These are phyloP conservation scores for Phytophthora aleatoria DNA, from an alignment of 352 stramenopile genomes.

Conservation along the genomic window DNA sequence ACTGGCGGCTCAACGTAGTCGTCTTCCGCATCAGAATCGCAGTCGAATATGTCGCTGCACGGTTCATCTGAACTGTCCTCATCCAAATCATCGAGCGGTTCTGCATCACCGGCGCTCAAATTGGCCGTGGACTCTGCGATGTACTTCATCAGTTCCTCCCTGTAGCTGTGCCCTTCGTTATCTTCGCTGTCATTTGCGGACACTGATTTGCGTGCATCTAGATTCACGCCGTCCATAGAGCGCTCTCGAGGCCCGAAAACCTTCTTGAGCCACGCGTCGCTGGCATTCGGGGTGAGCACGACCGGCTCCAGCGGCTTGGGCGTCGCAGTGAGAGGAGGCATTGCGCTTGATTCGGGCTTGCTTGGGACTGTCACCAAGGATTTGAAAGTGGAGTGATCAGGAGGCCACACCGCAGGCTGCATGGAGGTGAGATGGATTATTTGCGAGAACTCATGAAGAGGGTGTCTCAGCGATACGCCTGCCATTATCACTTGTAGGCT, in stretches of 20 bases:
- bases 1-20: constrained; percentile 31
- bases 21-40: background rate
- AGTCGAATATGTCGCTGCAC: constrained; percentile 8
- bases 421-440: constrained; percentile 14
- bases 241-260: constrained; percentile 9
- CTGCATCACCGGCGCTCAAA: constrained; percentile 7
- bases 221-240: background rate
- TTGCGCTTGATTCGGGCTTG: background rate
- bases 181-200: background rate
- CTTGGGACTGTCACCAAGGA: constrained; percentile 8
- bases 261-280: constrained; percentile 22
- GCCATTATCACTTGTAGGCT: constrained; percentile 17
- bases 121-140: constrained; percentile 22
- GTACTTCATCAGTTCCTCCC: constrained; percentile 21
- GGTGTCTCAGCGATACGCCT: constrained; percentile 14
- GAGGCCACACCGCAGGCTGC: constrained; percentile 1
- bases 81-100: constrained; percentile 13
- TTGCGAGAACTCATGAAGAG: background rate
- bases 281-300: constrained; percentile 1
- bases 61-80: constrained; percentile 15
- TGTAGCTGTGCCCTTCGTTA: constrained; percentile 8
- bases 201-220: background rate
- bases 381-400: constrained; percentile 27
- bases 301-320: constrained; percentile 16
- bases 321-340: constrained; percentile 21